Evolutionary conservation across 257 asterid species (phyloP).

Genomic region (Jacaranda mimosifolia): DNA sequence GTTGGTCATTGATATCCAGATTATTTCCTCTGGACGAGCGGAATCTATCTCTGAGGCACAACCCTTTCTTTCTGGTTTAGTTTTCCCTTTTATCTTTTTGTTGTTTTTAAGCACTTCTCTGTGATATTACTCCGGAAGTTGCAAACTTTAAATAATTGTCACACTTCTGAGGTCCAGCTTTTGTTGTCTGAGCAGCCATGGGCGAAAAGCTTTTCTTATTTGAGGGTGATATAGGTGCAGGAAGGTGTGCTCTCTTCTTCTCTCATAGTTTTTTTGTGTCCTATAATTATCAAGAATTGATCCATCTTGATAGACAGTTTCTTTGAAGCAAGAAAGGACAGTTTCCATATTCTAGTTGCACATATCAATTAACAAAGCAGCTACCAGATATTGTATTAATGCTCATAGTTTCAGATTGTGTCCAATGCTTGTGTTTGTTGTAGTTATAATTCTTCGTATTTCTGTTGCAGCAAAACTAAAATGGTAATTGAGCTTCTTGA

Average conservation of each 20-base stretch:
- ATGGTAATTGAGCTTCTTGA: conserved; percentile 95
- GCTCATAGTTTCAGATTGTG: conserved; percentile 30
- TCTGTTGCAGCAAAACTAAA: conserved; percentile 77
- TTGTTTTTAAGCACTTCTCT: conserved; percentile 35
- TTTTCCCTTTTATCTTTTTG: conserved; percentile 31
- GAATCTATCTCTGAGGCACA: conserved; percentile 70
- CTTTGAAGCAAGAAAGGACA: neutral
- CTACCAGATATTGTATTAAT: neutral
- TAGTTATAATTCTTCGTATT: conserved; percentile 23
- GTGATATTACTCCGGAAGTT: neutral
- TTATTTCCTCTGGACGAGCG: conserved; percentile 77
- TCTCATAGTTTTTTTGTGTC: conserved; percentile 15
- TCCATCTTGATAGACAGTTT: conserved; percentile 24
- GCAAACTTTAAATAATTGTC: conserved; percentile 11
- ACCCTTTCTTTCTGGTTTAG: conserved; percentile 83
- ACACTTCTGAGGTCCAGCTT: conserved; percentile 37
- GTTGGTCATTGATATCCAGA: conserved; percentile 56
- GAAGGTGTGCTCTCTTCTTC: conserved; percentile 70
- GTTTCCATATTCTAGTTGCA: too few species aligned
- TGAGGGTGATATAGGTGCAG: conserved; percentile 87
- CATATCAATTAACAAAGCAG: too few species aligned
- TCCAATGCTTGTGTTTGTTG: conserved; percentile 20
- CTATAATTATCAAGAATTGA: conserved; percentile 14
- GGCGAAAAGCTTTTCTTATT: conserved; percentile 64
- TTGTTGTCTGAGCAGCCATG: conserved; percentile 75